Conservation (phyloP, 768 basidiomycete genomes). For the Collybia nuda region DNA sequence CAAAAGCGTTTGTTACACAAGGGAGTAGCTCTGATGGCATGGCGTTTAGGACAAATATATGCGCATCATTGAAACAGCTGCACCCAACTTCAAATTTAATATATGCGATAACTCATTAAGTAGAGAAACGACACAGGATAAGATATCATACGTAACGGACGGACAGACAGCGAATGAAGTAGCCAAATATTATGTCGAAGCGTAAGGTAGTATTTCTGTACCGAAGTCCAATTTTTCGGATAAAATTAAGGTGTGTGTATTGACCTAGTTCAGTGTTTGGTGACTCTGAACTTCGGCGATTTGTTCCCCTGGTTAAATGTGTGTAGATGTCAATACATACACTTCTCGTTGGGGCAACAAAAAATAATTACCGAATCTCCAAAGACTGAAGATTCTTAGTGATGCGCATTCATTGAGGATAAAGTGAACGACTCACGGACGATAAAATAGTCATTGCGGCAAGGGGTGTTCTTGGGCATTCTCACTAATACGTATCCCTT, state of each 20-base stretch:
- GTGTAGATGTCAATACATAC: background rate
- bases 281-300: slow-evolving; percentile 23
- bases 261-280: background rate
- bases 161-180: too few relatives aligned
- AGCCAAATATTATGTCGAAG: too few relatives aligned
- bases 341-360: background rate
- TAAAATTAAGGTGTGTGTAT: slow-evolving; percentile 19
- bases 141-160: too few relatives aligned
- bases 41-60: too few relatives aligned
- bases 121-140: too few relatives aligned
- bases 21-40: too few relatives aligned
- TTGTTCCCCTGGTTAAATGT: slow-evolving; percentile 21
- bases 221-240: too few relatives aligned
- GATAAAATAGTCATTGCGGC: slow-evolving; percentile 23
- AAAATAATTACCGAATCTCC: slow-evolving; percentile 26
- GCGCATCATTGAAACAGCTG: too few relatives aligned
- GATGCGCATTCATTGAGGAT: background rate
- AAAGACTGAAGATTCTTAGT: slow-evolving; percentile 16
- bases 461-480: slow-evolving; percentile 8
- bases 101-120: too few relatives aligned
- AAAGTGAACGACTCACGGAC: slow-evolving; percentile 18
- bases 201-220: too few relatives aligned
- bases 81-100: too few relatives aligned
- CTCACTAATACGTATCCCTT: slow-evolving; percentile 14
- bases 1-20: too few relatives aligned